Evolutionary conservation across 768 basidiomycete genomes (phyloP), one percentile per base, ranked within the genome.

Genomic region (Phylloporus arenicola): DNA sequence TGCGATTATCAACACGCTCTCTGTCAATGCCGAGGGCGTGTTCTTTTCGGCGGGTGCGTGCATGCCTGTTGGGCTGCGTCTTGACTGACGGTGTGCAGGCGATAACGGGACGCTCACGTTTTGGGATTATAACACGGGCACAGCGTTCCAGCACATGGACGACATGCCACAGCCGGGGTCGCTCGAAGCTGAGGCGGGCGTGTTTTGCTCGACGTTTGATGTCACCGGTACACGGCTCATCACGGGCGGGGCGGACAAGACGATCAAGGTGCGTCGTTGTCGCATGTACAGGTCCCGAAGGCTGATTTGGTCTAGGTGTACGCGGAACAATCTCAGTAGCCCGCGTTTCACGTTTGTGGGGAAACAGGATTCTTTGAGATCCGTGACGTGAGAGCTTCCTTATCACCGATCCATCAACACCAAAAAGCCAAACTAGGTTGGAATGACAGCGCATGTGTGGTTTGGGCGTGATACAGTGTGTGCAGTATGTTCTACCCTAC

Each of bases 241-340:
- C 57, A 96, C 94, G 14, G 96, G 96, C 33, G 88, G 94, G 4
- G 96, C 96, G 11, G 96, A 98, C 74, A 99, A 98, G 78, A 97
- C 95, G 10, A 95, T 98, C 74, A 98, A 99, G 81, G 89, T 88
- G 27, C 43, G 78, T 64, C 13, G 3, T n/a, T n/a, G 45, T 47
- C 44, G 4, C 10, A 2, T 24, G 20, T 35, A 19, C 38, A n/a
- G 20, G 7, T 27, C 33, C 11, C 10, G 33, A 25, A 7, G 16
- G 17, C 41, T 54, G 43, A 55, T 42, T 16, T 34, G 40, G 25
- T 47, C 41, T 34, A 79, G 80, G 69, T 88, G 34, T 88, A 88
- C 58, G 83, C 86, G 19, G 86, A 89, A 64, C 85, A 88, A 58
- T 70, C 48, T 29, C 43, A 43, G 19, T 50, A 38, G 30, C 4